Evolutionary conservation across 2,329 filamentous ascomycete genomes (phyloP), one percentile per base, ranked within the genome.

Genomic region (Penicillium sp.): DNA sequence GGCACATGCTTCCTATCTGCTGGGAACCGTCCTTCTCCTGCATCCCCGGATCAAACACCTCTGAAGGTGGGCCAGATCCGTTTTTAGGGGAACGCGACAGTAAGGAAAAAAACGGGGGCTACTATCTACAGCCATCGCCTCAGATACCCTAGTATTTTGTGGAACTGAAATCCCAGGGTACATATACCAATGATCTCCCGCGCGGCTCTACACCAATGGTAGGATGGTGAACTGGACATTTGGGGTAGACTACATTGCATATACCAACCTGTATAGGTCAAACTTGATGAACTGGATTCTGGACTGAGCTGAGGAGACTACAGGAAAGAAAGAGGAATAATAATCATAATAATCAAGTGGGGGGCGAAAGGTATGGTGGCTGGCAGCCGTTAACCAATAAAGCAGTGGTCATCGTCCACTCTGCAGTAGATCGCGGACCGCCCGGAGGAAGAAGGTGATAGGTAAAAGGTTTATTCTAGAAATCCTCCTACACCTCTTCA

Each of bases 111-210:
- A 26, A 47, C n/a, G 29, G n/a, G 50, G 42, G 42, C 9, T 29
- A 53, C 42, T 11, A 23, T 42, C 53, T 50, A 52, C 37, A 42
- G n/a, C 11, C 46, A 21, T 35, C 27, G 10, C 11, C 39, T 4
- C 39, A 29, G 27, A 29, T 29, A 29, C 52, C 26, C 14, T 21
- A 33, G 21, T 50, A 25, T 43, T 35, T 45, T 44, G 50, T 53
- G 50, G 42, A 53, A 53, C 50, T n/a, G 13, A 2, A 46, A 21
- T 31, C 33, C 33, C 66, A 68, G 61, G 62, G 59, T 64, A 64
- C 64, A 65, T 47, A 55, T 61, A 58, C 69, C 69, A 71, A 72
- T 72, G 62, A 68, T 57, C 62, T 57, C 59, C 58, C 63, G 60
- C 58, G 59, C 62, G 60, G 64, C 63, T 68, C 66, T 55, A 71